A percentile compares a stretch with the other conserved stretches of the same genome.
phyloP scores from a whole-genome alignment of 1,284 basidiomycete genomes.

The Pholiota adiposa region DNA sequence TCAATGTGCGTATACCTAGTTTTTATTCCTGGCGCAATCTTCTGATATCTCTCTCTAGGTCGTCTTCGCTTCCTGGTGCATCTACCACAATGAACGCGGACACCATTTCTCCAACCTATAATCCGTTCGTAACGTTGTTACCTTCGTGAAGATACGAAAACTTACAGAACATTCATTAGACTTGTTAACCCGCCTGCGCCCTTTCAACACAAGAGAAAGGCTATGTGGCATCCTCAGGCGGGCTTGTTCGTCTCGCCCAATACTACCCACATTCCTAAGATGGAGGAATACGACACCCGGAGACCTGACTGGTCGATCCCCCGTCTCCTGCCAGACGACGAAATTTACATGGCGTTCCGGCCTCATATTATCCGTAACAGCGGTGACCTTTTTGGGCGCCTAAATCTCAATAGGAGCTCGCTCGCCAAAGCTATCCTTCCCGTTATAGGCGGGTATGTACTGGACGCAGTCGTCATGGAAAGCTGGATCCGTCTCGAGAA shows the following conservation, averaged over 20 bases:
- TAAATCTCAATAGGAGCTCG: not conserved
- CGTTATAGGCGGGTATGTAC: not conserved
- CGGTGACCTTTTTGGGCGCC: not conserved
- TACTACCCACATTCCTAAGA: not conserved
- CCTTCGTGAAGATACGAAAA: too few relatives aligned
- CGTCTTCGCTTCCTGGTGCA: too few relatives aligned
- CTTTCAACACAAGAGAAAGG: not conserved
- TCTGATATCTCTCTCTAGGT: too few relatives aligned
- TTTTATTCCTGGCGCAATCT: too few relatives aligned
- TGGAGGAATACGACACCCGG: not conserved
- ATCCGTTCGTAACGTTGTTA: too few relatives aligned
- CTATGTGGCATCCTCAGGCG: not conserved
- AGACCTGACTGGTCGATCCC: not conserved
- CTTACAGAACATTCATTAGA: too few relatives aligned
- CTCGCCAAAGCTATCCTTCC: not conserved
- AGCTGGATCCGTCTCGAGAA: not conserved
- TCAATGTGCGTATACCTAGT: too few relatives aligned
- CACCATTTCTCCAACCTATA: too few relatives aligned
- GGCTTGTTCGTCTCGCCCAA: not conserved
- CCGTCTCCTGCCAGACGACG: too few relatives aligned
- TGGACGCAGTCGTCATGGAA: not conserved
- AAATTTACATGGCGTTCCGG: not conserved
- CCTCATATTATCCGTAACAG: not conserved
- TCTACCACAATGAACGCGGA: too few relatives aligned
- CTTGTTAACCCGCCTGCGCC: not conserved